These are phyloP conservation scores for Pythium rishiriense DNA, from an alignment of 352 stramenopile species.

Conservation along the genomic window DNA sequence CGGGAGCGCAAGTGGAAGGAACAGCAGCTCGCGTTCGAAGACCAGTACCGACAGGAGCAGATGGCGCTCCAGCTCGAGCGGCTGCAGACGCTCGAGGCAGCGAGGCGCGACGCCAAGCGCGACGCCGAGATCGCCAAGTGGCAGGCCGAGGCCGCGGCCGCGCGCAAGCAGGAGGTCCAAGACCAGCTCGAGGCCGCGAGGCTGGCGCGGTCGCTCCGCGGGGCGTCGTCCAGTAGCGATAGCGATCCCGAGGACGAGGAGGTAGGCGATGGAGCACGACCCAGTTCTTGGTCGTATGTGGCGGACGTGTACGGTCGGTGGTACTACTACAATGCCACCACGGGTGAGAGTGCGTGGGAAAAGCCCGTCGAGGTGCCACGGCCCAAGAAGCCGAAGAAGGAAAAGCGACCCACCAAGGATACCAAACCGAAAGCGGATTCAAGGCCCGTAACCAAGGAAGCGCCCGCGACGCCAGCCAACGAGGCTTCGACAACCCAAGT, in stretches of 20 bases:
- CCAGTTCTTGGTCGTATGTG: constrained; percentile 32
- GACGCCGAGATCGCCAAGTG: constrained; percentile 60
- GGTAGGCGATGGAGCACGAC: neutral
- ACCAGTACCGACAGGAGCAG: constrained; percentile 61
- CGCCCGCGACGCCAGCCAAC: too few species aligned
- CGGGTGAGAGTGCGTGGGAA: constrained; percentile 56
- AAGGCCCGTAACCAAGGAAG: too few species aligned
- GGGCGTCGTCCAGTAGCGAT: neutral
- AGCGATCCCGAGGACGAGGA: constrained; percentile 19
- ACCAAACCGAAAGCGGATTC: too few species aligned
- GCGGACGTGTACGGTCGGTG: constrained; percentile 48
- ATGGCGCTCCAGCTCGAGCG: constrained; percentile 54
- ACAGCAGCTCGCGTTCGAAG: constrained; percentile 48
- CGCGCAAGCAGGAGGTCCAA: constrained; percentile 41
- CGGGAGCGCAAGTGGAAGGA: constrained; percentile 59
- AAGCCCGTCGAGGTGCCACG: constrained; percentile 28
- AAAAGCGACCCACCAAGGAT: too few species aligned
- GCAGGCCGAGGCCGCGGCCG: constrained; percentile 47
- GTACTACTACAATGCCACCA: constrained; percentile 68
- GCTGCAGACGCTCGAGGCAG: constrained; percentile 41
- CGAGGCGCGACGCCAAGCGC: constrained; percentile 59
- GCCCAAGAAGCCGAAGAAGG: constrained; percentile 7
- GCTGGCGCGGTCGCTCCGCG: constrained; percentile 18
- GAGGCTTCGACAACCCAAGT: too few species aligned
- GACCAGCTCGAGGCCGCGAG: constrained; percentile 35